Base-by-base conservation (phyloP, 2,329 filamentous ascomycete species). In the Fusarium pseudocircinatum region DNA sequence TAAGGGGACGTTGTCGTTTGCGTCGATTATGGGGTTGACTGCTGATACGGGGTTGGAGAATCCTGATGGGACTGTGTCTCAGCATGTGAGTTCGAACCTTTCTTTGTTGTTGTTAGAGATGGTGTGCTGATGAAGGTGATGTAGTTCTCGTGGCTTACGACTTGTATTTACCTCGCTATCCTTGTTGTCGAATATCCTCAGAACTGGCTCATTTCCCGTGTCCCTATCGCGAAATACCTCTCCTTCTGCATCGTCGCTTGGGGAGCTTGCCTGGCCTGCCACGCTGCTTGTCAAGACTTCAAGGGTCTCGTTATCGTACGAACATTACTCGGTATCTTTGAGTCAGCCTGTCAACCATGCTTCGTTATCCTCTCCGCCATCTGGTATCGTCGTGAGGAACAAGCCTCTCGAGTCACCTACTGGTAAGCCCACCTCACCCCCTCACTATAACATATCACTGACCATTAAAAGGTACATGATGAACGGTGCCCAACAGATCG, bases 401-500 rank as follows among this genome's bases (percentile, higher is more conserved):
- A 94, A 77, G 87, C 91, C 1, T 80, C 87, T 1, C 87, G 89
- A 10, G 90, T 93, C 7, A 92, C 90, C 0, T 93, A 90, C 80
- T 94, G 92, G 91, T 92, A 50, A 1, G 44, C 16, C n/a, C 3
- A 3, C 20, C 5, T 11, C 8, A 18, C 2, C 2, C 6, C 7
- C 11, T 7, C 20, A 3, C 1, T 22, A 0, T 0, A n/a, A 8
- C 6, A 28, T 10, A 6, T 7, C 2, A n/a, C 24, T 53, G 4
- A 53, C 2, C 3, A 7, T 2, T 37, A 0, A 2, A 3, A 64
- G 61, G 62, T 64, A 92, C 80, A 93, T 93, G 89, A 94, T 93
- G 91, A 94, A 94, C 78, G 92, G 92, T 4, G 87, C 85, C 2
- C 92, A 94, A 78, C 92, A 93, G 77, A 91, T 94, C 57, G 90